These are phyloP conservation scores for Amanita polypyramis DNA, from an alignment of 768 basidiomycete species.

Conservation along the genomic window DNA sequence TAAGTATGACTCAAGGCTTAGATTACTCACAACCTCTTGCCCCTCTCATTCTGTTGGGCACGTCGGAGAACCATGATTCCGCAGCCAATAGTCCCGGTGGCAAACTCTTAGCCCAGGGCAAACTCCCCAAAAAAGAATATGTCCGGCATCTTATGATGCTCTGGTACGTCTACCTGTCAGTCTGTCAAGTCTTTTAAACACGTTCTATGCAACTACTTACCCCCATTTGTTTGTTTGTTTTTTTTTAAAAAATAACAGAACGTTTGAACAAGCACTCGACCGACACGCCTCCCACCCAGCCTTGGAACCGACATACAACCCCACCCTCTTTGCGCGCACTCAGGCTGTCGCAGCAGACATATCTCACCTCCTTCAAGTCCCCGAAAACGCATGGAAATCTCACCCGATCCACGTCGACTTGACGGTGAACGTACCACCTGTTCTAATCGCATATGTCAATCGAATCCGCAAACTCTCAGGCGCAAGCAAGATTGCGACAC, in stretches of 20 bases:
- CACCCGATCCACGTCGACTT: slow-evolving; percentile 44
- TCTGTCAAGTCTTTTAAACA: slow-evolving; percentile 3
- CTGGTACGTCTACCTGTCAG: slow-evolving; percentile 72
- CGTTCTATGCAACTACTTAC: too few relatives aligned
- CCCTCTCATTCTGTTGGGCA: too few relatives aligned
- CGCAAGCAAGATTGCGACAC: slow-evolving; percentile 10
- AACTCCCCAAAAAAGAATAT: slow-evolving; percentile 44
- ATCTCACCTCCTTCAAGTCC: slow-evolving; percentile 41
- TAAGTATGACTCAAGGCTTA: too few relatives aligned
- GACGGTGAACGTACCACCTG: slow-evolving; percentile 32
- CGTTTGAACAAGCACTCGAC: slow-evolving; percentile 47
- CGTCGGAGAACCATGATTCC: too few relatives aligned
- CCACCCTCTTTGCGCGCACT: slow-evolving; percentile 53
- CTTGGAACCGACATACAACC: slow-evolving; percentile 63
- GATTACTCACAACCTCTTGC: too few relatives aligned
- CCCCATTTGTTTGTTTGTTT: not conserved
- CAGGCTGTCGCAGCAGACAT: slow-evolving; percentile 58
- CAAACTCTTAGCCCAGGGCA: too few relatives aligned
- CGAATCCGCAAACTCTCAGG: slow-evolving; percentile 41
- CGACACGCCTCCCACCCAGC: slow-evolving; percentile 50
- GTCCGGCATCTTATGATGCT: slow-evolving; percentile 64
- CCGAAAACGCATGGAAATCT: slow-evolving; percentile 40
- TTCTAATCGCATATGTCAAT: slow-evolving; percentile 39
- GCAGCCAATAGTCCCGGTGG: too few relatives aligned
- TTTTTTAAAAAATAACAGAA: too few relatives aligned